A percentile compares a stretch with the other conserved stretches of the same genome.
Conservation (phyloP, 441 rosid species). For the Gossypium davidsonii region DNA sequence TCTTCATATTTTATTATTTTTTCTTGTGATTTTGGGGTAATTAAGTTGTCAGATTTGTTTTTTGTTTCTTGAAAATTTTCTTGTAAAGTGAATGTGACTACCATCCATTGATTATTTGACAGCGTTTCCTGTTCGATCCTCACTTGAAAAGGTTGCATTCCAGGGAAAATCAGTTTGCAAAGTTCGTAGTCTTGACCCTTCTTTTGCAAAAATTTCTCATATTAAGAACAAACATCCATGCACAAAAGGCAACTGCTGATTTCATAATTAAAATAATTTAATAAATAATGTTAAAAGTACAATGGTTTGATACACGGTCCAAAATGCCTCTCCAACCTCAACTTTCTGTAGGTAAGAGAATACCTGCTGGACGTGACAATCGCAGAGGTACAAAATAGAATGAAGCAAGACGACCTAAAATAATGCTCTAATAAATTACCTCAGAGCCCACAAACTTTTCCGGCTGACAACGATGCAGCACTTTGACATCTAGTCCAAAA, state of each 20-base stretch:
- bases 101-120: conserved; percentile 54
- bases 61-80: conserved; percentile 22
- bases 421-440: background rate
- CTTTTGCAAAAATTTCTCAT: background rate
- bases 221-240: background rate
- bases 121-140: conserved; percentile 37
- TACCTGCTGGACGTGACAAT: background rate
- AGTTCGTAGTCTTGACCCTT: background rate
- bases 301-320: background rate
- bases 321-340: background rate
- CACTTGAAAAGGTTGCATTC: conserved; percentile 21
- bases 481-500: background rate
- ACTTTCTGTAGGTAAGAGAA: background rate
- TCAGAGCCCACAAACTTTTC: background rate
- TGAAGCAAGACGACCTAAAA: background rate
- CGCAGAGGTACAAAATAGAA: background rate
- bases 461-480: background rate
- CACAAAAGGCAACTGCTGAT: background rate
- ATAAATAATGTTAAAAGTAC: background rate
- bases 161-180: background rate
- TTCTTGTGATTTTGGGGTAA: conserved; percentile 28
- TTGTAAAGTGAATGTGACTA: conserved; percentile 54
- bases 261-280: background rate
- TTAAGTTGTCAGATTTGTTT: background rate
- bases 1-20: background rate